These are phyloP conservation scores for Solanum lignicaule DNA, from an alignment of 257 asterid species.

Conservation along the genomic window DNA sequence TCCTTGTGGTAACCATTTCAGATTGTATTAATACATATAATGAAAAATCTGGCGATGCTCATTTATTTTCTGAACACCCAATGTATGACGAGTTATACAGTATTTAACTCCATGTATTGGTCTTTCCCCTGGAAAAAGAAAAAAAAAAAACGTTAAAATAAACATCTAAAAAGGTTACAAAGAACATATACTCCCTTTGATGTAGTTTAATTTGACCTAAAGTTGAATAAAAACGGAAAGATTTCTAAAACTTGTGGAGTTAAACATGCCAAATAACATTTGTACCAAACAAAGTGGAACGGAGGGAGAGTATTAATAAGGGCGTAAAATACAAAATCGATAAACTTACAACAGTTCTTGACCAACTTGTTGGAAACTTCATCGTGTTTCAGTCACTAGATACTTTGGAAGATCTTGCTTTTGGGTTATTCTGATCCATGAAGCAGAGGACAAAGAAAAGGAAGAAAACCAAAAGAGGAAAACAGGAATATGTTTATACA, in stretches of 20 bases:
- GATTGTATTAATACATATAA: neutral
- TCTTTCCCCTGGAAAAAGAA: neutral
- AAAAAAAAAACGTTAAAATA: neutral
- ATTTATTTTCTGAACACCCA: neutral
- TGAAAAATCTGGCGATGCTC: too few species aligned
- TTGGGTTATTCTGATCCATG: neutral
- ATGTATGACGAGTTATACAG: neutral
- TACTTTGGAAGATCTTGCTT: neutral
- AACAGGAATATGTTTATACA: neutral
- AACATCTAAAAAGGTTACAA: neutral
- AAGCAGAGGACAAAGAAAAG: neutral
- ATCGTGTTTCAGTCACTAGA: neutral
- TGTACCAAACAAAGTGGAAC: neutral
- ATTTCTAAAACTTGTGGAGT: neutral
- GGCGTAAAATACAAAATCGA: neutral
- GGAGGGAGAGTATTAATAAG: neutral
- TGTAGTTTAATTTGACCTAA: neutral
- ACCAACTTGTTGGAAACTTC: neutral
- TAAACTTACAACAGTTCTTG: neutral
- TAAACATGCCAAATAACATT: neutral
- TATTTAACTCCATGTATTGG: neutral
- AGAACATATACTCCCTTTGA: neutral
- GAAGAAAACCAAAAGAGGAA: neutral
- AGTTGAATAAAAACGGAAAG: too few species aligned
- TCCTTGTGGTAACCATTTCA: neutral